Evolutionary conservation across 2,329 filamentous ascomycete species (phyloP), one percentile per base, ranked within the genome.

Genomic region (Nemania sp.): DNA sequence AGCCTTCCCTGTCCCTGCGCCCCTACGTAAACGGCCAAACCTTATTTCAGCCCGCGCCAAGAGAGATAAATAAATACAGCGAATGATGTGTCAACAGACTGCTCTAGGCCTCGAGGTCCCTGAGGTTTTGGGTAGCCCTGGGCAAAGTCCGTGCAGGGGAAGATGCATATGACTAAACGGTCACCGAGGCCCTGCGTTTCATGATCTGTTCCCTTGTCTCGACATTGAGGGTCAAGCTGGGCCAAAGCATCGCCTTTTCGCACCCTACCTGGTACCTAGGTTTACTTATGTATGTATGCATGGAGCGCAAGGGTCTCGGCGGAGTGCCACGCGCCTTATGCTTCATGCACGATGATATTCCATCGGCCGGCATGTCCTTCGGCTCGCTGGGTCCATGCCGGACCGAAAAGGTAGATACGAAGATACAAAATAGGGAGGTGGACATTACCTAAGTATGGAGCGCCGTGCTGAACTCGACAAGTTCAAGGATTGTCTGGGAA

Each of bases 51-150:
- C 58, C 39, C 13, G 7, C 17, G 17, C n/a, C 39, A 3, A 29
- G 7, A 7, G 25, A 29, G 3, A 29, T n/a, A n/a, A n/a, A 3
- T 42, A 37, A 15, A 39, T 21, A 18, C 13, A 35, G 39, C 42
- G 42, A 52, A 49, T 40, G 43, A 39, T 10, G 35, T n/a, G 25
- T 29, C 3, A 29, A 29, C 25, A 29, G 4, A 29, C n/a, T 29
- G 37, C n/a, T 60, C 53, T 53, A 39, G 54, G 43, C 54, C 53
- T 54, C 21, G 32, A 37, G 45, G 42, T 56, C 45, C 32, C 53
- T 52, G 53, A 57, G 58, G 47, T 53, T 57, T n/a, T 48, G 57
- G 42, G 12, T 29, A 37, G 20, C 5, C 42, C 34, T 55, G 34
- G 46, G 17, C 47, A n/a, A n/a, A 40, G 50, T 37, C 53, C 48